Evolutionary conservation across 2,329 filamentous ascomycete genomes (phyloP).

Genomic region (Coniochaeta prunicola): DNA sequence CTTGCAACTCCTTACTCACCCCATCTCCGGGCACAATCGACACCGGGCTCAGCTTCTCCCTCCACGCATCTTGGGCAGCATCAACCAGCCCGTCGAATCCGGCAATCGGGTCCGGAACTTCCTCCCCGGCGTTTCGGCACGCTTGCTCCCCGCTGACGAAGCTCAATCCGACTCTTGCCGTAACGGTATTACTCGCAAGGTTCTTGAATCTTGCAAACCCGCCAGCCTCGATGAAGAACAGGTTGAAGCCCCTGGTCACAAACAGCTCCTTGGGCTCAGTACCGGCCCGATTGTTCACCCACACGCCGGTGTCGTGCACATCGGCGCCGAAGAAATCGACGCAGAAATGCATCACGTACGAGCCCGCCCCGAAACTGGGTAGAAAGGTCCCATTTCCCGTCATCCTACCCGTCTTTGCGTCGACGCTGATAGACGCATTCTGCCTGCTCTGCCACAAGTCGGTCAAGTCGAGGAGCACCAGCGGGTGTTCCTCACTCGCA

Average conservation of each 20-base stretch:
- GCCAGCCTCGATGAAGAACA: conserved; percentile 36
- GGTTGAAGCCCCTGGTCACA: conserved; percentile 32
- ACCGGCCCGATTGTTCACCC: conserved; percentile 31
- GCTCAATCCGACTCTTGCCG: conserved; percentile 56
- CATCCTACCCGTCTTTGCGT: conserved; percentile 42
- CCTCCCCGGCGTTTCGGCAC: conserved; percentile 52
- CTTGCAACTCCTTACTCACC: conserved; percentile 44
- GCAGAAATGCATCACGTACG: conserved; percentile 52
- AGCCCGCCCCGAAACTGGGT: conserved; percentile 55
- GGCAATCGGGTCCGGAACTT: conserved; percentile 51
- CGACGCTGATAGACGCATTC: conserved; percentile 42
- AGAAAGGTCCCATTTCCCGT: conserved; percentile 49
- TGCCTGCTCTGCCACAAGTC: conserved; percentile 46
- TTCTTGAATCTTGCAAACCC: conserved; percentile 49
- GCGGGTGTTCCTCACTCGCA: conserved; percentile 26
- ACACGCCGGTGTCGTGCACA: conserved; percentile 27
- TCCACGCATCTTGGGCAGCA: conserved; percentile 47
- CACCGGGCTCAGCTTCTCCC: conserved; percentile 46
- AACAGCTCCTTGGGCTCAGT: conserved; percentile 28
- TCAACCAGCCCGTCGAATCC: conserved; percentile 47
- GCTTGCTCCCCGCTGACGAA: conserved; percentile 56
- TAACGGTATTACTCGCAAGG: conserved; percentile 34
- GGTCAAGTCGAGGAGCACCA: conserved; percentile 53
- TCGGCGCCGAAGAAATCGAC: conserved; percentile 46
- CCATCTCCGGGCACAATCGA: conserved; percentile 35